Base-by-base conservation (phyloP, 2,329 filamentous ascomycete genomes). In the Arthrobotrys megalospora region DNA sequence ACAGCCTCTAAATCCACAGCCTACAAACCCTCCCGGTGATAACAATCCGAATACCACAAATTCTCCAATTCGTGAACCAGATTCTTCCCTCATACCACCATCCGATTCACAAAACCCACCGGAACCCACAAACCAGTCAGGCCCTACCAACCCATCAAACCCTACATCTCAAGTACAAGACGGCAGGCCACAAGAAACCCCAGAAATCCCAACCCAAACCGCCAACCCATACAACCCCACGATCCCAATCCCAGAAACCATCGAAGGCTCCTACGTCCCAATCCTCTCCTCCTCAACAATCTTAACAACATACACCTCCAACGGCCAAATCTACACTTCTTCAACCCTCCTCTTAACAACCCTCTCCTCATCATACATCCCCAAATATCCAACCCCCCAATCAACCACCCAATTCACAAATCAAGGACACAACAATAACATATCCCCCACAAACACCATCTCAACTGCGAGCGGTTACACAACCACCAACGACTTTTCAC, bases 401-500 rank as follows among this genome's bases (percentile, higher is more conserved):
- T 28, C 24, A 28, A 28, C 24, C 2, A 28, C 24, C 24, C 2
- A 28, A 28, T 28, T 2, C 24, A 28, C 24, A 28, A 28, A 28
- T 5, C 24, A 28, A 28, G 24, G 24, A 28, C 2, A 28, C 5
- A 28, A 28, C 24, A 28, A 28, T 28, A 28, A 28, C 24, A 28
- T 28, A 28, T 28, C 24, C 6, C 28, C 12, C 4, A 24, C 24
- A n/a, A 34, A n/a, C 24, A 34, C n/a, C 21, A 38, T 38, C 21
- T 36, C 32, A 16, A 28, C 38, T 19, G 21, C 60, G 5, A 64
- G n/a, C 16, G 12, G 36, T 16, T 63, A 63, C 16, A 34, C 38
- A 24, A 63, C 58, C 36, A 38, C 32, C 10, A 63, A 63, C 24
- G 58, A 63, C 43, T 63, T 36, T 11, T 63, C 58, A 1, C 38